Conservation (phyloP, 768 basidiomycete genomes). For the Scleroderma citrinum region DNA sequence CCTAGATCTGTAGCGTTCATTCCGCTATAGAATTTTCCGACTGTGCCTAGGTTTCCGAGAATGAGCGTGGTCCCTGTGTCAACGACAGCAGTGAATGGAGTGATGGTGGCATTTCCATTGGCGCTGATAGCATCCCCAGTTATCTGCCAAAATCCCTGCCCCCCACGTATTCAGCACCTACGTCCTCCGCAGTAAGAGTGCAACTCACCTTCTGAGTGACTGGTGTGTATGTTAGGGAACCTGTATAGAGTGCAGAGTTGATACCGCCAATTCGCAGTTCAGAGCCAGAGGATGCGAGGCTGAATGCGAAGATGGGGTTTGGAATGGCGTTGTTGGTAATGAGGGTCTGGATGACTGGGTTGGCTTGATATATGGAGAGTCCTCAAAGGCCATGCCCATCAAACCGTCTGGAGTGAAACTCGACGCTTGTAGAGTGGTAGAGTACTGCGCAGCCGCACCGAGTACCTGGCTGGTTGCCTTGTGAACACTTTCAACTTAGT, state of each 20-base stretch:
- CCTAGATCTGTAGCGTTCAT: slow-evolving; percentile 27
- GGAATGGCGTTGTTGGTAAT: slow-evolving; percentile 30
- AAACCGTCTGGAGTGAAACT: slow-evolving; percentile 25
- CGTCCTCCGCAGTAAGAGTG: background rate
- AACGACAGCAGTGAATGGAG: slow-evolving; percentile 24
- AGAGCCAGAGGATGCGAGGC: slow-evolving; percentile 29
- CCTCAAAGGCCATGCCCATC: slow-evolving; percentile 39
- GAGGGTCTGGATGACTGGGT: slow-evolving; percentile 40
- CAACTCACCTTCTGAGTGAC: slow-evolving; percentile 26
- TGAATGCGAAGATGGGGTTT: slow-evolving; percentile 33
- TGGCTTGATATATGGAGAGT: slow-evolving; percentile 31
- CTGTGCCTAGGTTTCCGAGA: slow-evolving; percentile 36
- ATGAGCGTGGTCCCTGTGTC: slow-evolving; percentile 47
- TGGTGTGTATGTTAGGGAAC: slow-evolving; percentile 31
- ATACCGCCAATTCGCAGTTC: slow-evolving; percentile 39
- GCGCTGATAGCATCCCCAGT: slow-evolving; percentile 11
- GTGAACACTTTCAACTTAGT: background rate
- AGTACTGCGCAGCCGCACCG: slow-evolving; percentile 18
- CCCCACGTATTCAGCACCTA: slow-evolving; percentile 1
- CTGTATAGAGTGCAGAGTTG: slow-evolving; percentile 34
- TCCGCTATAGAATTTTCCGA: slow-evolving; percentile 24
- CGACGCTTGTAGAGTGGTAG: slow-evolving; percentile 7
- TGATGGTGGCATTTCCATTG: slow-evolving; percentile 15
- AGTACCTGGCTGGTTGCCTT: slow-evolving; percentile 20
- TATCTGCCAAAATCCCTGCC: slow-evolving; percentile 22